phyloP scores from a whole-genome alignment of 1,284 basidiomycete species.

The Leucoagaricus sp. region DNA sequence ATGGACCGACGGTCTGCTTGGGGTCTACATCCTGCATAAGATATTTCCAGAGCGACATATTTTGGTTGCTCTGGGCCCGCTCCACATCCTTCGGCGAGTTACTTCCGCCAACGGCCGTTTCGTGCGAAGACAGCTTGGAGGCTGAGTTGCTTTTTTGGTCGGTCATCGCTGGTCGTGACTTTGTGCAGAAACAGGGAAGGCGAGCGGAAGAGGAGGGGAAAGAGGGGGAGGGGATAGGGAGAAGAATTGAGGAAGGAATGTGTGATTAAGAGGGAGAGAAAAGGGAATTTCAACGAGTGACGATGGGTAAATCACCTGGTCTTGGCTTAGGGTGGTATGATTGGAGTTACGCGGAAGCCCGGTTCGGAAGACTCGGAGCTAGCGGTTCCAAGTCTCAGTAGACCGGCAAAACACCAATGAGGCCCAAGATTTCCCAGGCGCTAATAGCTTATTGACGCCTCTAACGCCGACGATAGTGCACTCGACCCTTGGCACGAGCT shows the following conservation, averaged over 20 bases:
- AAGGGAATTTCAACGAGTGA: background rate
- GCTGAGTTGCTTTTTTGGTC: background rate
- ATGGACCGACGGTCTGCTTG: constrained; percentile 53
- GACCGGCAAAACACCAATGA: background rate
- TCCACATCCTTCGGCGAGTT: constrained; percentile 20
- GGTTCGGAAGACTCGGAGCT: constrained; percentile 13
- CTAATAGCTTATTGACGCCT: background rate
- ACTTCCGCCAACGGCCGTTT: background rate
- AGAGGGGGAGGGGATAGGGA: background rate
- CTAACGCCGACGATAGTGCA: constrained; percentile 12
- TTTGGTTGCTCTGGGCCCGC: constrained; percentile 12
- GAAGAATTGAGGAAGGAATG: background rate
- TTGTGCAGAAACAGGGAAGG: no score
- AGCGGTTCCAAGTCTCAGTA: background rate
- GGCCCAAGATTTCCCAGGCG: constrained; percentile 6
- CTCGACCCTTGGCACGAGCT: background rate
- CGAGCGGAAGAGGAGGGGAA: background rate
- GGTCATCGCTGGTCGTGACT: background rate
- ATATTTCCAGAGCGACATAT: constrained; percentile 33
- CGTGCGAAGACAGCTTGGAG: background rate
- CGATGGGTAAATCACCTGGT: constrained; percentile 3
- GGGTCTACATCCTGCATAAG: constrained; percentile 61
- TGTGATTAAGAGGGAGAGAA: background rate
- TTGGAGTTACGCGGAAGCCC: constrained; percentile 14
- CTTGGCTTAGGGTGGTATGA: background rate